Conservation (phyloP, 75 land plant genomes). For the Pinus tabuliformis region DNA sequence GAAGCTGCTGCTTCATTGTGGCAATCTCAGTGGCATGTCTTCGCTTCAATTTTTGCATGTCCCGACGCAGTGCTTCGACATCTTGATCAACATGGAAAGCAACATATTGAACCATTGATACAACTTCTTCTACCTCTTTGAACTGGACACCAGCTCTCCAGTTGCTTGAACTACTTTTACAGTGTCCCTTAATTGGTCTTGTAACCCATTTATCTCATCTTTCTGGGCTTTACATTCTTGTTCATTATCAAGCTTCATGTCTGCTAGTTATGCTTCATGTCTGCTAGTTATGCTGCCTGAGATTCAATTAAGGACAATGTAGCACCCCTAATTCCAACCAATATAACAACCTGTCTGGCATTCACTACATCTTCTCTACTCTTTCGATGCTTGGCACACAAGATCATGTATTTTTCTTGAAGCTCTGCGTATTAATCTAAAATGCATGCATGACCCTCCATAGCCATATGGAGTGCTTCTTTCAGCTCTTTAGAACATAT, state of each 20-base stretch:
- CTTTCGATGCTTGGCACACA: conserved; percentile 48
- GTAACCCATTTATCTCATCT: conserved; percentile 69
- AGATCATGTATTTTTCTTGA: conserved; percentile 66
- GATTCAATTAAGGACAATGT: conserved; percentile 45
- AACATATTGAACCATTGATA: conserved; percentile 47
- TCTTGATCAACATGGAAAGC: conserved; percentile 49
- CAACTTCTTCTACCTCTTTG: conserved; percentile 80
- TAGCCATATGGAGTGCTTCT: conserved; percentile 70
- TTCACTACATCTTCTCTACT: conserved; percentile 60
- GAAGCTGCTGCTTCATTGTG: conserved; percentile 69
- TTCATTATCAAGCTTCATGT: conserved; percentile 63
- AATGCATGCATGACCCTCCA: conserved; percentile 76
- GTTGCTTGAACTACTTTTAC: conserved; percentile 95
- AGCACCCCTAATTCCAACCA: conserved; percentile 52
- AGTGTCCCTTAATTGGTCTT: conserved; percentile 75
- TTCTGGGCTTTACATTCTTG: conserved; percentile 47
- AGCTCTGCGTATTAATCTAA: conserved; percentile 85
- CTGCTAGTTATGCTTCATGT: conserved; percentile 60
- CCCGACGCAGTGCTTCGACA: conserved; percentile 47
- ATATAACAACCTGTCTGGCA: conserved; percentile 61
- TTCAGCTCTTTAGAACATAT: conserved; percentile 68
- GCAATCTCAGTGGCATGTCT: conserved; percentile 75
- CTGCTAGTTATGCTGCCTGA: conserved; percentile 65
- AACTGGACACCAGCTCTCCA: conserved; percentile 88
- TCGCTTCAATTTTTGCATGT: conserved; percentile 63